These are phyloP conservation scores for Oropetium thomaeum DNA, from an alignment of 176 grass and related monocot species.

Conservation along the genomic window DNA sequence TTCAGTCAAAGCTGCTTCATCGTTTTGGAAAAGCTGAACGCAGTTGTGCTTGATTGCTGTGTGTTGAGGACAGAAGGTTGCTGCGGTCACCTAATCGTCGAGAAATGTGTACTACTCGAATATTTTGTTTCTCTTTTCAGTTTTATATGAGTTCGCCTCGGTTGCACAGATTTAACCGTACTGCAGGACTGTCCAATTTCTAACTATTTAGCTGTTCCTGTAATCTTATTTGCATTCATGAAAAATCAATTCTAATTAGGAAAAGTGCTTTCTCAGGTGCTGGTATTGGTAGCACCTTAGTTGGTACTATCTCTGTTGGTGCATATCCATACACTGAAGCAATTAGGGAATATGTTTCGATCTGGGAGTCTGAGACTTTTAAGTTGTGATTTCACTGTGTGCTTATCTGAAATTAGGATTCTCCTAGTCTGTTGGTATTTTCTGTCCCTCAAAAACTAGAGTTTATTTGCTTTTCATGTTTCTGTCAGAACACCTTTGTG, in stretches of 20 bases:
- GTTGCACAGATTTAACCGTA: background rate
- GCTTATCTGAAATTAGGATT: background rate
- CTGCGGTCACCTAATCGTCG: background rate
- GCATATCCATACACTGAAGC: background rate
- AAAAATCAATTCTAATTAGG: background rate
- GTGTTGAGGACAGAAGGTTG: background rate
- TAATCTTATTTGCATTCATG: background rate
- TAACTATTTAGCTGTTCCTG: background rate
- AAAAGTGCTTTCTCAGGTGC: background rate
- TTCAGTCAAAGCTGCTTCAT: background rate
- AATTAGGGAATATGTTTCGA: background rate
- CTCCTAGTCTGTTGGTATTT: background rate
- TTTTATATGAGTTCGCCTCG: background rate
- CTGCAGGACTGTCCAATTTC: background rate
- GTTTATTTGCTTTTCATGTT: constrained; percentile 4
- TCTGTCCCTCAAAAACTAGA: background rate
- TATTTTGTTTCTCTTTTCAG: background rate
- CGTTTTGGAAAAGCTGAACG: background rate
- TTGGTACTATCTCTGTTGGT: background rate
- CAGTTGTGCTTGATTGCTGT: background rate
- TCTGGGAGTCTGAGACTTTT: background rate
- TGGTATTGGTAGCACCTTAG: background rate
- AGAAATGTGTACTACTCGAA: background rate
- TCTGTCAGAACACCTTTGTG: constrained; percentile 1
- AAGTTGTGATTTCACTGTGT: background rate